Conservation (phyloP, 225 moss, liverwort and hornwort species). For the Straminergon stramineum region DNA sequence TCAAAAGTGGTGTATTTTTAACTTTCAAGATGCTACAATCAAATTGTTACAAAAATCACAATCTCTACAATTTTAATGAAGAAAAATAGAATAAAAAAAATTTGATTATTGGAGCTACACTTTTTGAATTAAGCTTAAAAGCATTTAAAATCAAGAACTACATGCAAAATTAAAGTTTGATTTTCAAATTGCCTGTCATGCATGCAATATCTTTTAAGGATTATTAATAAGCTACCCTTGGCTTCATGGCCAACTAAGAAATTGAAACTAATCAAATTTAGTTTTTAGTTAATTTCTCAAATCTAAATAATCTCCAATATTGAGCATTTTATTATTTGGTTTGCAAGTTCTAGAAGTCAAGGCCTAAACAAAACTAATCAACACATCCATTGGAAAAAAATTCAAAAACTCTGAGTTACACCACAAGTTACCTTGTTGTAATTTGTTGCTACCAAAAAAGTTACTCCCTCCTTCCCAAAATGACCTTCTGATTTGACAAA, state of each 20-base stretch:
- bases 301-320: neutral
- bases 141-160: neutral
- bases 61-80: neutral
- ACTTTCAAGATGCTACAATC: neutral
- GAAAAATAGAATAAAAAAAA: neutral
- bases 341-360: neutral
- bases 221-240: neutral
- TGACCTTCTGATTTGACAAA: too few species aligned
- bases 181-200: neutral
- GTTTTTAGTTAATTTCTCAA: neutral
- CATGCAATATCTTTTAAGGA: neutral
- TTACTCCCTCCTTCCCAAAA: accelerated
- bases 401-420: neutral
- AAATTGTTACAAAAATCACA: neutral
- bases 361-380: neutral
- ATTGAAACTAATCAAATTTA: neutral
- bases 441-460: too few species aligned
- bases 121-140: neutral
- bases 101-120: neutral
- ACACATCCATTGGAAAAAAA: neutral
- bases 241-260: neutral
- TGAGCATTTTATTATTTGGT: neutral
- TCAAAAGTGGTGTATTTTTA: neutral
- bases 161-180: neutral
- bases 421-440: too few species aligned